Evolutionary conservation across 2,329 filamentous ascomycete species (phyloP).

Genomic region (Talaromyces marneffei): DNA sequence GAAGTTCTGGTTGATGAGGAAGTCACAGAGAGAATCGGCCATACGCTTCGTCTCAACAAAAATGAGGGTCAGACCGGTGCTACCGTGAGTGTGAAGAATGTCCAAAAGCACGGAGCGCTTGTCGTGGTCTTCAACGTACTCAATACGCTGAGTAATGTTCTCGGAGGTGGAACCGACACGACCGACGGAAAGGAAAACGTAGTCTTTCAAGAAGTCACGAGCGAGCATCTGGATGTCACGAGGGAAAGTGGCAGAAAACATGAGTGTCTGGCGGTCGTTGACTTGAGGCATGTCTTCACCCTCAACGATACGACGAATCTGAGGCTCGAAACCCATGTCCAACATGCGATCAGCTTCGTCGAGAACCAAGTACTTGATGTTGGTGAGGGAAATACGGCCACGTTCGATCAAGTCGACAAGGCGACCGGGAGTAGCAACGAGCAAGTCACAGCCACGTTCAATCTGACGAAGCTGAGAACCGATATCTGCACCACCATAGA

Average conservation of each 20-base stretch:
- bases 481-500: slow-evolving; percentile 98
- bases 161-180: slow-evolving; percentile 99
- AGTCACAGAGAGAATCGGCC: slow-evolving; percentile 96
- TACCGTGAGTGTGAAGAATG: slow-evolving; percentile 85
- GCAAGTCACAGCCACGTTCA: slow-evolving; percentile 91
- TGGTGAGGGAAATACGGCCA: slow-evolving; percentile 92
- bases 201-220: slow-evolving; percentile 97
- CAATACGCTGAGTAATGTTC: slow-evolving; percentile 98
- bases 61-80: slow-evolving; percentile 82
- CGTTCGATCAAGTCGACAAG: slow-evolving; percentile 97
- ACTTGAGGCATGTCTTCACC: slow-evolving; percentile 94
- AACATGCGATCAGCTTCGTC: slow-evolving; percentile 99
- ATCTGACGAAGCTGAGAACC: slow-evolving; percentile 97
- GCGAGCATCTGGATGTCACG: slow-evolving; percentile 99
- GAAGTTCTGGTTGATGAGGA: slow-evolving; percentile 97
- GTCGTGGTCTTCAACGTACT: slow-evolving; percentile 94
- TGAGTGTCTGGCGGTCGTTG: slow-evolving; percentile 86
- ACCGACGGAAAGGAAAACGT: slow-evolving; percentile 96
- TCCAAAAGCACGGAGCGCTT: slow-evolving; percentile 97
- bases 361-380: slow-evolving; percentile 98
- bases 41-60: slow-evolving; percentile 99
- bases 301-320: slow-evolving; percentile 97
- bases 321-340: slow-evolving; percentile 99
- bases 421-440: slow-evolving; percentile 95
- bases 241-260: slow-evolving; percentile 99